Conservation (phyloP, 1,284 basidiomycete genomes). For the Xerocomus amazonicus region DNA sequence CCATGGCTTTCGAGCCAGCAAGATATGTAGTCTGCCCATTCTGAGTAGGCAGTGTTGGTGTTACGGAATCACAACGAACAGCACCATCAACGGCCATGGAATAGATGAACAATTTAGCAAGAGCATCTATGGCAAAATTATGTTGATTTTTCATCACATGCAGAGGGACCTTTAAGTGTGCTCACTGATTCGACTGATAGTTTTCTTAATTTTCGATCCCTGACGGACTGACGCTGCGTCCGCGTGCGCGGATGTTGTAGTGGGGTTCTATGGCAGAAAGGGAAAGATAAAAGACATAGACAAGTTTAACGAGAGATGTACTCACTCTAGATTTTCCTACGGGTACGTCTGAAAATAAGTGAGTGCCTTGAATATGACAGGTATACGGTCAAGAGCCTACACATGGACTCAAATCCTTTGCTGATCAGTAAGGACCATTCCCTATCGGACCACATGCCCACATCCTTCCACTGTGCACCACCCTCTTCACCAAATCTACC, state of each 20-base stretch:
- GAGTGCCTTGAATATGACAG: constrained; percentile 41
- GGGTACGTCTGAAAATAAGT: constrained; percentile 55
- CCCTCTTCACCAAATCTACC: constrained; percentile 53
- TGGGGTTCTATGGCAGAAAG: constrained; percentile 57
- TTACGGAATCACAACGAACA: constrained; percentile 37
- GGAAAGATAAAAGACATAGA: background rate
- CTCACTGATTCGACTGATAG: constrained; percentile 68
- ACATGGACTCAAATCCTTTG: constrained; percentile 86
- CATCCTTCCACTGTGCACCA: constrained; percentile 65
- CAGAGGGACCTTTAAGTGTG: constrained; percentile 3
- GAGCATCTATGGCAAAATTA: constrained; percentile 49
- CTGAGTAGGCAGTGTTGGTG: constrained; percentile 61
- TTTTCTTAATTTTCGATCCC: constrained; percentile 75
- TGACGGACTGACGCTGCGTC: constrained; percentile 63
- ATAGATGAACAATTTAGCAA: constrained; percentile 88
- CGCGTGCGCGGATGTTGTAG: constrained; percentile 62
- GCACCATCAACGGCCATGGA: constrained; percentile 87
- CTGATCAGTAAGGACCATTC: constrained; percentile 87
- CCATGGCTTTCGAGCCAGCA: constrained; percentile 87
- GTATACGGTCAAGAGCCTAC: constrained; percentile 42
- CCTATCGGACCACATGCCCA: constrained; percentile 84
- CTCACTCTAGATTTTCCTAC: constrained; percentile 63
- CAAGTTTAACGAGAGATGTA: background rate
- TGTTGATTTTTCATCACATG: background rate
- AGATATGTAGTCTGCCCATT: constrained; percentile 57